Evolutionary conservation across 495 filamentous ascomycete species (phyloP).

Genomic region (Tuber brumale): DNA sequence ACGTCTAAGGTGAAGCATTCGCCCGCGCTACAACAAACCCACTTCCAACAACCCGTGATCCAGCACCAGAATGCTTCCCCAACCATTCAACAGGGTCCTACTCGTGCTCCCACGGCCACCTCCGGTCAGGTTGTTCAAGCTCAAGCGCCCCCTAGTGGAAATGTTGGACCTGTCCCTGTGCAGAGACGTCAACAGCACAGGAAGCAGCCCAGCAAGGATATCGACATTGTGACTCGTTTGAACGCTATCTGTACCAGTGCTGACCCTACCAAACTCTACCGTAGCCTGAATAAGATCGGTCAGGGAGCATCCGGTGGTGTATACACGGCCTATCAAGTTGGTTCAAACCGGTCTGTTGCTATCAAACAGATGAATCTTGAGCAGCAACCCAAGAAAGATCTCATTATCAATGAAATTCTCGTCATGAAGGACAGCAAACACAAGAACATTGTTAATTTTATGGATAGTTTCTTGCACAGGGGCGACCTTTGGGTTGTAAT

Average conservation of each 20-base stretch:
- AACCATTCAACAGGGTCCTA: slow-evolving; percentile 19
- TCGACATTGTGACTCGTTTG: slow-evolving; percentile 76
- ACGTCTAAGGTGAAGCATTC: slow-evolving; percentile 27
- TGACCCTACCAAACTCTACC: slow-evolving; percentile 81
- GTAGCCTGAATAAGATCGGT: slow-evolving; percentile 87
- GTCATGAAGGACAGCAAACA: slow-evolving; percentile 99
- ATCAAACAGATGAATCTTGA: slow-evolving; percentile 99
- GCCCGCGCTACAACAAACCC: slow-evolving; percentile 24
- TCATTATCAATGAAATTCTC: slow-evolving; percentile 97
- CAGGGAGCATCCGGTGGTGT: slow-evolving; percentile 97
- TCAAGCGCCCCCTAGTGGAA: slow-evolving; percentile 22
- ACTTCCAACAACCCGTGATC: slow-evolving; percentile 31
- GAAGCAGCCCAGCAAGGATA: slow-evolving; percentile 43
- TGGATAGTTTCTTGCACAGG: slow-evolving; percentile 84
- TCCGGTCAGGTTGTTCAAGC: slow-evolving; percentile 19
- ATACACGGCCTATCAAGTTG: slow-evolving; percentile 80
- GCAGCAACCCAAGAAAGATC: slow-evolving; percentile 95
- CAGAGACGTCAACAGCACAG: slow-evolving; percentile 34
- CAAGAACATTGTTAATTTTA: slow-evolving; percentile 97
- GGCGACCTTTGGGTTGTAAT: slow-evolving; percentile 97
- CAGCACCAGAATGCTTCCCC: slow-evolving; percentile 29
- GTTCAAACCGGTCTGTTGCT: slow-evolving; percentile 78
- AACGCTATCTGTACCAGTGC: slow-evolving; percentile 82
- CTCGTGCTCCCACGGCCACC: slow-evolving; percentile 6
- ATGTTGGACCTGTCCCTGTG: slow-evolving; percentile 38